A percentile compares a stretch with the other conserved stretches of the same genome.
These are phyloP conservation scores for Clarkia xantiana DNA, from an alignment of 345 rosid species.

Conservation along the genomic window DNA sequence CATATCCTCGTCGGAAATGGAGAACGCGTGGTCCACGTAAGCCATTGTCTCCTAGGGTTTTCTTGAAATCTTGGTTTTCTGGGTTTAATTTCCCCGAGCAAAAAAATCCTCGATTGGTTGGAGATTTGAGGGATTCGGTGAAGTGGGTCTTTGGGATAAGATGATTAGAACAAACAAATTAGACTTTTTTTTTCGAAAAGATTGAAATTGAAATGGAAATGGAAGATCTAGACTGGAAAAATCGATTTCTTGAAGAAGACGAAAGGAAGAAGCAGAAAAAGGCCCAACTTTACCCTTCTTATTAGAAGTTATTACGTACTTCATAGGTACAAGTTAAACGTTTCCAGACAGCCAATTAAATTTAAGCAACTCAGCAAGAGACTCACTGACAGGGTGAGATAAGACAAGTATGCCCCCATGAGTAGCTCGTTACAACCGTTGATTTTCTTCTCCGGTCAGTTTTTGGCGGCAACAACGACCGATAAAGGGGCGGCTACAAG, in stretches of 20 bases:
- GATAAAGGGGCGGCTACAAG: too few species aligned
- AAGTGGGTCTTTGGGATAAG: neutral
- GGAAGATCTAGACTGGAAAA: neutral
- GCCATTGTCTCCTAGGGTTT: constrained; percentile 35
- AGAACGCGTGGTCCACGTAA: constrained; percentile 96
- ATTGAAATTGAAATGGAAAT: neutral
- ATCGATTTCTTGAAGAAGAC: neutral
- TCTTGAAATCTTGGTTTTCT: neutral
- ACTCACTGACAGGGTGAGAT: too few species aligned
- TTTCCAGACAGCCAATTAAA: too few species aligned
- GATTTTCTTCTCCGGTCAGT: too few species aligned
- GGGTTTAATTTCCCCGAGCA: neutral
- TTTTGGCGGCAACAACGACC: too few species aligned
- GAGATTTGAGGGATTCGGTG: neutral
- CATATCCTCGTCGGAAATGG: constrained; percentile 82
- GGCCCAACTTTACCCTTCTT: too few species aligned
- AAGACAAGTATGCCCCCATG: too few species aligned
- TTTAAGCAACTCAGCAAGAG: too few species aligned
- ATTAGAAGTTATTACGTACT: too few species aligned
- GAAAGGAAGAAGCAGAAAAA: neutral
- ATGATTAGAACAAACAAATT: neutral
- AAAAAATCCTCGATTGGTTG: neutral
- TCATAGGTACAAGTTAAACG: too few species aligned
- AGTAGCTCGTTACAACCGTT: too few species aligned
- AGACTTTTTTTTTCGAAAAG: too few species aligned